A percentile compares a stretch with the other conserved stretches of the same genome.
These are phyloP conservation scores for Ensete ventricosum DNA, from an alignment of 176 grass and related monocot species.

Conservation along the genomic window DNA sequence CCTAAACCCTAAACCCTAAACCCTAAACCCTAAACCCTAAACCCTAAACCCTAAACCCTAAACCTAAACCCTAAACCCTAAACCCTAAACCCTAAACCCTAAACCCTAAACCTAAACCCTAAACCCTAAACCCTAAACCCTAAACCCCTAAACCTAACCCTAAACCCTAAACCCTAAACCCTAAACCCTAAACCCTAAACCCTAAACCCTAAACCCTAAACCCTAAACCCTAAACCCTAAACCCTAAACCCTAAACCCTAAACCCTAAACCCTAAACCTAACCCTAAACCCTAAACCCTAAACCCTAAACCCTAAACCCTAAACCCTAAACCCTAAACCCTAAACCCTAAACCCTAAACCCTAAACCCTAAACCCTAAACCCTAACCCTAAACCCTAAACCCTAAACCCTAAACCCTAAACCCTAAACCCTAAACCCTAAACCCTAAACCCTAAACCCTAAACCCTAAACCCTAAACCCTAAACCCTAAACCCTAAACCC, in stretches of 20 bases:
- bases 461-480: neutral
- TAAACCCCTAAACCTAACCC: neutral
- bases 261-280: neutral
- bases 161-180: neutral
- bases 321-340: neutral
- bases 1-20: conserved; percentile 9
- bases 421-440: conserved; percentile 1
- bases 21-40: neutral
- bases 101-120: conserved; percentile 23
- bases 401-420: conserved; percentile 1
- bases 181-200: neutral
- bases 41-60: conserved; percentile 13
- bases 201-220: conserved; percentile 1
- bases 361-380: neutral
- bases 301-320: conserved; percentile 4
- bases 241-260: conserved; percentile 21
- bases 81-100: conserved; percentile 20
- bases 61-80: conserved; percentile 14
- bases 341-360: conserved; percentile 3
- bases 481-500: conserved; percentile 6
- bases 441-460: neutral
- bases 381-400: conserved; percentile 1
- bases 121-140: conserved; percentile 21
- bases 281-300: conserved; percentile 7
- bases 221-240: conserved; percentile 2